These are phyloP conservation scores for Barbarea vulgaris DNA, from an alignment of 345 rosid species.

Conservation along the genomic window DNA sequence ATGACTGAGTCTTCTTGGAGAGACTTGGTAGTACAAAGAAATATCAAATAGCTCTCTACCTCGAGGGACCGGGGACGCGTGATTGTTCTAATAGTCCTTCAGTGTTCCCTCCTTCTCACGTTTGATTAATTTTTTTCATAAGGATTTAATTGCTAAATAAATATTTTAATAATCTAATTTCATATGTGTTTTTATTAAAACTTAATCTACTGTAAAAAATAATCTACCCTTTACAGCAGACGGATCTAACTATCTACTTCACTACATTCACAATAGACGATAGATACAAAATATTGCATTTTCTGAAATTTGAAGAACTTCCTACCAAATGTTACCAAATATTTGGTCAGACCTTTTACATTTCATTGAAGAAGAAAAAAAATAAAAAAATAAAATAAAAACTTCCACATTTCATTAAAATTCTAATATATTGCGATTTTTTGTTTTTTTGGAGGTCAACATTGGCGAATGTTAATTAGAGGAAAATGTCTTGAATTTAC, in stretches of 20 bases:
- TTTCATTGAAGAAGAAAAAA: no score
- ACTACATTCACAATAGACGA: neutral
- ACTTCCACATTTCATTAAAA: neutral
- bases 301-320: neutral
- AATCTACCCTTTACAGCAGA: neutral
- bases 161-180: neutral
- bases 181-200: neutral
- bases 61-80: no score
- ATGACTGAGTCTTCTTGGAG: conserved; percentile 25
- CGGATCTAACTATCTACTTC: neutral
- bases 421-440: neutral
- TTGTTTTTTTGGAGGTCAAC: no score
- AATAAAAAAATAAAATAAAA: no score
- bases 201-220: neutral
- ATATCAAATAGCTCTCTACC: neutral
- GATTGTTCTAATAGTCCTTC: conserved; percentile 7
- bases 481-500: no score
- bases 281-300: neutral
- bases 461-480: no score
- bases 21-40: conserved; percentile 19
- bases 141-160: neutral
- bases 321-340: neutral
- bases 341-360: no score
- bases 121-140: neutral
- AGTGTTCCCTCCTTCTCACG: neutral